Percentiles rank a stretch among this genome's conserved stretches.
These are phyloP conservation scores for Corymbia calophylla DNA, from an alignment of 441 rosid species.

Conservation along the genomic window DNA sequence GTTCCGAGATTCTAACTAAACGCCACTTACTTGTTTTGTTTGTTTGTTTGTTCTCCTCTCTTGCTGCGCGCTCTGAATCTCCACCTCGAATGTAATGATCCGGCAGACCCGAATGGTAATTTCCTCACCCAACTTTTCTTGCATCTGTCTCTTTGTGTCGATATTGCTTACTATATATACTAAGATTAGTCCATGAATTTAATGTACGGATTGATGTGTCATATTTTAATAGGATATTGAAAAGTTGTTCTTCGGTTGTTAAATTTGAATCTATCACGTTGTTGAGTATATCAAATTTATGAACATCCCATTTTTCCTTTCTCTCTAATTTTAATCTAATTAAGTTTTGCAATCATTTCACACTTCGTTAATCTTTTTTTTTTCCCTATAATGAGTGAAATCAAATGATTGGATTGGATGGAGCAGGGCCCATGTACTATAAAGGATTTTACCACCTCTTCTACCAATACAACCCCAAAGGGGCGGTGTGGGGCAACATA, in stretches of 20 bases:
- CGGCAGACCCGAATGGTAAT: not conserved
- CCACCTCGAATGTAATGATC: not conserved
- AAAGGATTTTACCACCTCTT: conserved; percentile 78
- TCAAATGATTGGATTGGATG: not conserved
- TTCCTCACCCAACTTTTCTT: not conserved
- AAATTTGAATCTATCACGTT: not conserved
- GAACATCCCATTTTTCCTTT: not conserved
- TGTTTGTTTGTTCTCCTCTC: not conserved
- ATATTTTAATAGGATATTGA: not conserved
- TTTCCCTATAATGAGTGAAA: not conserved
- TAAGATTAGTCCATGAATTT: not conserved
- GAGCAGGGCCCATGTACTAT: conserved; percentile 60
- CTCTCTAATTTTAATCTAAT: not conserved
- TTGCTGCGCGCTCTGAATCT: not conserved
- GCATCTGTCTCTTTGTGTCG: not conserved
- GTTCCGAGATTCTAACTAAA: not conserved
- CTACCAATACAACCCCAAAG: conserved; percentile 85
- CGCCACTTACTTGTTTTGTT: not conserved
- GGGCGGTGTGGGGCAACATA: conserved; percentile 89
- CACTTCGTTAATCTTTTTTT: not conserved
- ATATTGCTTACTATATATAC: not conserved
- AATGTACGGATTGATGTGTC: not conserved
- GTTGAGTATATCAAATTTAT: not conserved
- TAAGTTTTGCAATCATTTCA: not conserved
- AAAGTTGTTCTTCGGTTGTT: not conserved